These are phyloP conservation scores for Suillus subalutaceus DNA, from an alignment of 768 basidiomycete genomes.

Conservation along the genomic window DNA sequence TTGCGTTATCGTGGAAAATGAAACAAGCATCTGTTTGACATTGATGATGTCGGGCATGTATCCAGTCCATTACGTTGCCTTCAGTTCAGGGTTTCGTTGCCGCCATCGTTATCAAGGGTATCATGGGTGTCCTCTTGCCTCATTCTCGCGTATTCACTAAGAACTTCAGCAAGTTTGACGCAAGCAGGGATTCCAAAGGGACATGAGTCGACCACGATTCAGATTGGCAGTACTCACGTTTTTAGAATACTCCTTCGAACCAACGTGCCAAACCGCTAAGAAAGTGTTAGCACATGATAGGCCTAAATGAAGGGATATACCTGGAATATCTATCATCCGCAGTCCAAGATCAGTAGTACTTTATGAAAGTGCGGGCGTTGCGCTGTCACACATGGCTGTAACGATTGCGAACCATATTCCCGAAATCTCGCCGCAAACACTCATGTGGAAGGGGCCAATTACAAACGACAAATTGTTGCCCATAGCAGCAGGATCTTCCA, in stretches of 20 bases:
- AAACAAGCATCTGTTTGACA: slow-evolving; percentile 69
- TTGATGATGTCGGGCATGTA: slow-evolving; percentile 76
- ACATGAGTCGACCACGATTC: not conserved
- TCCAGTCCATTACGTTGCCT: slow-evolving; percentile 71
- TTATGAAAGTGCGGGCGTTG: not conserved
- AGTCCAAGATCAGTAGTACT: slow-evolving; percentile 2
- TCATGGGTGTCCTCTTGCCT: not conserved
- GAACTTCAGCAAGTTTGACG: not conserved
- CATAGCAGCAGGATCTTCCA: not conserved
- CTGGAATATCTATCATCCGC: not conserved
- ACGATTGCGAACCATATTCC: slow-evolving; percentile 2
- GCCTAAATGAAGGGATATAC: not conserved
- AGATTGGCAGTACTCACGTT: not conserved
- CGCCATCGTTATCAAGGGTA: slow-evolving; percentile 34
- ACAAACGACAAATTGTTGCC: not conserved
- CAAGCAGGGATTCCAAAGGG: not conserved
- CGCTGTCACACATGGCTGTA: not conserved
- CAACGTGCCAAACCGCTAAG: not conserved
- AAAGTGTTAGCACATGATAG: not conserved
- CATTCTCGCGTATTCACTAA: not conserved
- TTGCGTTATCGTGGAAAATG: slow-evolving; percentile 71
- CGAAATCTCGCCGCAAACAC: not conserved
- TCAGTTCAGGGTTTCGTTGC: slow-evolving; percentile 52
- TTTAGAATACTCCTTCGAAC: not conserved
- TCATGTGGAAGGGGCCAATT: not conserved